Conservation (phyloP, 106 monocot genomes). For the Dioscorea alata region DNA sequence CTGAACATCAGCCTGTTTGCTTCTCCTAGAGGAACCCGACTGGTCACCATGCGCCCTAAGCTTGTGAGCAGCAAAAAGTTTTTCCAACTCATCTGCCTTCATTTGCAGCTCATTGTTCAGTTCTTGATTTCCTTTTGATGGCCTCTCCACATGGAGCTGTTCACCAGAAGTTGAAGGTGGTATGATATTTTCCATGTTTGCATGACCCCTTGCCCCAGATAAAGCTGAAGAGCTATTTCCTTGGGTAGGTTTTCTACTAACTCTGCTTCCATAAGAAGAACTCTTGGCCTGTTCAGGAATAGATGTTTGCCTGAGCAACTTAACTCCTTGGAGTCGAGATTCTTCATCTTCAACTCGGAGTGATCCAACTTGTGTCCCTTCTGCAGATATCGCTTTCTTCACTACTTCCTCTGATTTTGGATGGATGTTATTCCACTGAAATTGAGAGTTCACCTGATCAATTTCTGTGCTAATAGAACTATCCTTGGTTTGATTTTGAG, state of each 20-base stretch:
- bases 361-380: slow-evolving; percentile 1
- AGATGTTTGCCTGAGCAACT: slow-evolving; percentile 22
- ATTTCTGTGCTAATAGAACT: slow-evolving; percentile 3
- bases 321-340: slow-evolving; percentile 15
- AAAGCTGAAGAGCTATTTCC: slow-evolving; percentile 4
- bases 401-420: slow-evolving; percentile 17
- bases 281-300: slow-evolving; percentile 22
- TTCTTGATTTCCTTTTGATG: slow-evolving; percentile 63
- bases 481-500: slow-evolving; percentile 14
- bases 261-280: slow-evolving; percentile 19
- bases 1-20: slow-evolving; percentile 11
- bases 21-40: slow-evolving; percentile 13
- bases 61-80: slow-evolving; percentile 49
- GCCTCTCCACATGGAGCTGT: slow-evolving; percentile 20
- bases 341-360: slow-evolving; percentile 13
- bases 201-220: slow-evolving; percentile 25
- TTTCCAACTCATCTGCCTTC: slow-evolving; percentile 54
- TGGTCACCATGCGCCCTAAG: slow-evolving; percentile 41
- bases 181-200: slow-evolving; percentile 9
- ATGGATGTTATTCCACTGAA: slow-evolving; percentile 12
- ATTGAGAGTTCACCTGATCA: slow-evolving; percentile 9
- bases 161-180: slow-evolving; percentile 16
- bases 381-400: slow-evolving; percentile 11
- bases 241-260: slow-evolving; percentile 9
- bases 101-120: slow-evolving; percentile 60